phyloP scores from a whole-genome alignment of 2,329 filamentous ascomycete genomes.

The Fusarium longipes region DNA sequence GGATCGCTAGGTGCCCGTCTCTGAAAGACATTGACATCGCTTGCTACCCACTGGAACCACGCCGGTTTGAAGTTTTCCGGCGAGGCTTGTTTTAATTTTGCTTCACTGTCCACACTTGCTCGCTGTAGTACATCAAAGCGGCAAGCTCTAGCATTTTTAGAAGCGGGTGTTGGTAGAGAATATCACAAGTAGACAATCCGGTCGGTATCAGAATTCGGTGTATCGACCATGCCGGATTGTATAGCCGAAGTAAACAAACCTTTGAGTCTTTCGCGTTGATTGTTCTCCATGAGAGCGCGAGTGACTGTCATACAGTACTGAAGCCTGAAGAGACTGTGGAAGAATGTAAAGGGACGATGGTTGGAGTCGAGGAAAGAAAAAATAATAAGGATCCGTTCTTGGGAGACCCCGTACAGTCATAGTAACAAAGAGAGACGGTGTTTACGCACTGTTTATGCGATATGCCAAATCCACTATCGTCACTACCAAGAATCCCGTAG shows the following conservation, averaged over 20 bases:
- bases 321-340: slow-evolving; percentile 3
- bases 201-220: slow-evolving; percentile 1
- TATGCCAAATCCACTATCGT: slow-evolving; percentile 17
- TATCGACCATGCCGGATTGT: background rate
- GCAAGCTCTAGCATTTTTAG: slow-evolving; percentile 75
- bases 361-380: slow-evolving; percentile 15
- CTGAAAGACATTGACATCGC: slow-evolving; percentile 42
- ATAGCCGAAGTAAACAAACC: slow-evolving; percentile 36
- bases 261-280: slow-evolving; percentile 25
- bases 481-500: slow-evolving; percentile 18
- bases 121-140: slow-evolving; percentile 66
- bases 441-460: slow-evolving; percentile 18
- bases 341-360: slow-evolving; percentile 1
- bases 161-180: slow-evolving; percentile 56
- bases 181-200: slow-evolving; percentile 1
- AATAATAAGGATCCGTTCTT: slow-evolving; percentile 16
- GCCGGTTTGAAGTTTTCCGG: slow-evolving; percentile 39
- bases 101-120: slow-evolving; percentile 78
- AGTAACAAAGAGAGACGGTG: accelerated
- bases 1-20: slow-evolving; percentile 49
- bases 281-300: slow-evolving; percentile 16
- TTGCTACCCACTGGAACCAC: slow-evolving; percentile 49
- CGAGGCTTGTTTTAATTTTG: slow-evolving; percentile 61
- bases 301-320: background rate
- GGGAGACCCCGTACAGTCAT: slow-evolving; percentile 36